Base-by-base conservation (phyloP, 257 asterid species). In the Capsicum baccatum region DNA sequence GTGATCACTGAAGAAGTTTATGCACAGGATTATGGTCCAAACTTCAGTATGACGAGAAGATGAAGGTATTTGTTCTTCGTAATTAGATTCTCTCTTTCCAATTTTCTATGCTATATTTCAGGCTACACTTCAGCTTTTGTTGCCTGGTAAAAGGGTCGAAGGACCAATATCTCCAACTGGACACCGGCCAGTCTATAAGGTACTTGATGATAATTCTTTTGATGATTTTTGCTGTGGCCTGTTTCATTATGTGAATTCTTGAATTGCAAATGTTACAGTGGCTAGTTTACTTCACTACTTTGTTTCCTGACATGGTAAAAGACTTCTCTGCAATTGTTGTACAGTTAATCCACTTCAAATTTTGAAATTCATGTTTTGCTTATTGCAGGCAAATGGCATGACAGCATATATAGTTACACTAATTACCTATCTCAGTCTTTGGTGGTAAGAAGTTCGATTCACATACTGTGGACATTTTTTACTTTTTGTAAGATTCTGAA, bases 121-220 rank as follows among this genome's bases (percentile, higher is more conserved):
- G 94, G 98, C 98, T 68, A 91, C 96, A 2, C 96, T 96, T 78
- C 99, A 94, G 95, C 97, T 96, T 83, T 88, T 90, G 83, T 88
- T 96, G 15, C 99, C 99, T 0, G 99, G 99, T 42, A 94, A 93
- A 84, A 89, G 88, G 81, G 97, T 94, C 2, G 92, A 93, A 83
- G 99, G 99, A 68, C 99, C 99, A 0, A 87, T 94, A 50, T 96
- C 99, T 47, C 98, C 99, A 5, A 79, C 96, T 70, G 99, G 99
- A 81, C 92, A 93, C 86, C 90, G 60, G 82, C 99, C 99, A 16
- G 89, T 96, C 81, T 96, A 96, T 91, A 96, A 96, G 99, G 98
- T 95, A 64, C 56, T 79, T 44, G 39, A 71, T 62, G 17, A 81
- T 85, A 17, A 5, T 48, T 35, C 42, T 84, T 39, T 44, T 17